Evolutionary conservation across 1,284 basidiomycete genomes (phyloP), one percentile per base, ranked within the genome.

Genomic region (Hypsizygus ulmarius): DNA sequence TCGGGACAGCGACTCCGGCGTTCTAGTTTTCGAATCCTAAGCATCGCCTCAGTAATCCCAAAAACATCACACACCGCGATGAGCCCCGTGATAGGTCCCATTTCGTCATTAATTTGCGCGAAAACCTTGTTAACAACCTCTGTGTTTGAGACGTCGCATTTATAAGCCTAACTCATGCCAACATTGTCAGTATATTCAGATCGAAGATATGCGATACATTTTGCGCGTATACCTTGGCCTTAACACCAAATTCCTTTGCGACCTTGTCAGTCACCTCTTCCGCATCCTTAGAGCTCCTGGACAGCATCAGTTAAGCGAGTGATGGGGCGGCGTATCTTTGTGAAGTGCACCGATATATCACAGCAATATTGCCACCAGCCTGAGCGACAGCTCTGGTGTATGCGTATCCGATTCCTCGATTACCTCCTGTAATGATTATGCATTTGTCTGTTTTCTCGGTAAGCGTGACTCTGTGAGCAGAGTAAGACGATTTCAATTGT

Each of bases 321-420:
- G 41, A 45, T 2, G 42, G 7, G 21, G 1, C 27, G 16, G 19
- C 19, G 19, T n/a, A 7, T 34, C 16, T 12, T 32, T 12, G 8
- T 16, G 2, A 10, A 15, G 45, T 57, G 34, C 10, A 63, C 69
- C 66, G 59, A 51, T 68, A 71, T 21, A 71, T 67, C 2, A 70
- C 60, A 27, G 69, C 68, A 5, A 70, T 64, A 44, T 68, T 69
- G 3, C 60, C 69, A 21, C 68, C 69, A 8, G 68, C 63, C 33
- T 59, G 45, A n/a, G 69, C 69, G 2, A 69, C 56, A 7, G 66
- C 68, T 18, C 62, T 57, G 3, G 64, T 66, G 33, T 64, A 67
- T 6, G 68, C 68, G 38, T 62, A 65, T 9, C 69, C 68, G 30
- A 70, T 71, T 2, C 69, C 68, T 44, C 69, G 58, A 50, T 71